Base-by-base conservation (phyloP, 345 rosid species). In the Raphanus sativus region DNA sequence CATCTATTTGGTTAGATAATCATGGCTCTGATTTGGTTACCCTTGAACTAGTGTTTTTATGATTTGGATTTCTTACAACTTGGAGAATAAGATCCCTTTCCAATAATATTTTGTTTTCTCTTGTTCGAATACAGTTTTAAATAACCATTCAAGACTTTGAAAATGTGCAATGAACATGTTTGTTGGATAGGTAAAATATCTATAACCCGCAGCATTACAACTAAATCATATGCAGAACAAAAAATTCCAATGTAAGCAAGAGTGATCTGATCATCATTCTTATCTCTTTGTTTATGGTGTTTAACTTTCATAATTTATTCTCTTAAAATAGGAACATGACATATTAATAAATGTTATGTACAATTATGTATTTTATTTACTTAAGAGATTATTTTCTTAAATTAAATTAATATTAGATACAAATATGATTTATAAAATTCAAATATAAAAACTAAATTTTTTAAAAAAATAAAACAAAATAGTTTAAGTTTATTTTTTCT, bases 181-280 rank as follows among this genome's bases (percentile, higher is more conserved):
- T 29, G 25, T 28, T 40, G 16, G 60, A 67, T 75, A 5, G 6
- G 64, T 65, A 34, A 3, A 13, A 65, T 65, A 25, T 55, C 8
- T 15, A 74, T 54, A 33, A 63, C 52, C 15, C 36, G 11, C 11
- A 13, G 25, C 26, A 52, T 33, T 52, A 45, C 6, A 42, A 4
- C 5, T 42, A 17, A 40, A 10, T 17, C 38, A 48, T 2, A 16
- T 10, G 48, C 48, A 10, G 13, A 40, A 40, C 48, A 40, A 40
- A 40, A 45, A 13, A 32, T 4, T 13, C 54, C 16, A 50, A n/a
- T n/a, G 56, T 50, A 50, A 17, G 55, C 16, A 56, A 56, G 66
- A 42, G 67, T 42, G 72, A 65, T 64, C n/a, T 21, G 59, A 33
- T 56, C 70, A 65, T 45, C 55, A 60, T 50, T 78, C 62, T 77